A percentile compares a stretch with the other conserved stretches of the same genome.
Evolutionary conservation across 371 early-diverging fungal species (phyloP).

Genomic region (Umbelopsis sp.): DNA sequence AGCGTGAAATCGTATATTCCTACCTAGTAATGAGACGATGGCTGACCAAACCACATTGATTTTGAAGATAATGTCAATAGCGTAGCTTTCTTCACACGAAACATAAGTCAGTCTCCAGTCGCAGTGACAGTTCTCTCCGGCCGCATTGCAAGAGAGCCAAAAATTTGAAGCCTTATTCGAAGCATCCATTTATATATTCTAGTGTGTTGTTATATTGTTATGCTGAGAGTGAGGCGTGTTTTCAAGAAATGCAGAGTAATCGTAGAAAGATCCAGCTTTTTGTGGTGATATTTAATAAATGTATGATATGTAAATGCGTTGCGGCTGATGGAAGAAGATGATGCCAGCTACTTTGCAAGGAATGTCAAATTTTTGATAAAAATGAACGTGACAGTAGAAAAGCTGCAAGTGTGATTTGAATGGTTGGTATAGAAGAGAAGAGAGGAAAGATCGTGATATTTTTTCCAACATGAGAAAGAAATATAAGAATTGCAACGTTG

Average conservation of each 20-base stretch:
- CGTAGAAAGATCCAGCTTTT: background rate
- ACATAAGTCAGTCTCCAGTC: slow-evolving; percentile 39
- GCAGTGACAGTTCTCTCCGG: slow-evolving; percentile 35
- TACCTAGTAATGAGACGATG: slow-evolving; percentile 33
- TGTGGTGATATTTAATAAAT: too few species aligned
- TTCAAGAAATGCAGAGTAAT: background rate
- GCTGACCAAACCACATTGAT: slow-evolving; percentile 29
- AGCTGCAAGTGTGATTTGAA: too few species aligned
- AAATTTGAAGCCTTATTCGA: slow-evolving; percentile 24
- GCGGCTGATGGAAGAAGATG: too few species aligned
- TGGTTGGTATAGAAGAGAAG: background rate
- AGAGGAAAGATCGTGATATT: background rate
- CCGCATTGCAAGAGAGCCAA: slow-evolving; percentile 38
- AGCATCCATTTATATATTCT: background rate
- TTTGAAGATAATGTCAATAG: slow-evolving; percentile 33
- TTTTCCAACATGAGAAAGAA: background rate
- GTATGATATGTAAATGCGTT: too few species aligned
- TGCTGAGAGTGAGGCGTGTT: background rate
- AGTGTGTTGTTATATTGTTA: too few species aligned
- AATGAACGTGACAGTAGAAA: too few species aligned
- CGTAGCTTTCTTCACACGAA: slow-evolving; percentile 29
- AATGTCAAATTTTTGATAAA: too few species aligned
- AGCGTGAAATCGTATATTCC: background rate
- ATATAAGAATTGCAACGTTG: background rate
- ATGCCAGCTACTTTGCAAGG: too few species aligned